A percentile compares a stretch with the other conserved stretches of the same genome.
These are phyloP conservation scores for Berberis thunbergii DNA, from an alignment of 164 flowering plant genomes.

Conservation along the genomic window DNA sequence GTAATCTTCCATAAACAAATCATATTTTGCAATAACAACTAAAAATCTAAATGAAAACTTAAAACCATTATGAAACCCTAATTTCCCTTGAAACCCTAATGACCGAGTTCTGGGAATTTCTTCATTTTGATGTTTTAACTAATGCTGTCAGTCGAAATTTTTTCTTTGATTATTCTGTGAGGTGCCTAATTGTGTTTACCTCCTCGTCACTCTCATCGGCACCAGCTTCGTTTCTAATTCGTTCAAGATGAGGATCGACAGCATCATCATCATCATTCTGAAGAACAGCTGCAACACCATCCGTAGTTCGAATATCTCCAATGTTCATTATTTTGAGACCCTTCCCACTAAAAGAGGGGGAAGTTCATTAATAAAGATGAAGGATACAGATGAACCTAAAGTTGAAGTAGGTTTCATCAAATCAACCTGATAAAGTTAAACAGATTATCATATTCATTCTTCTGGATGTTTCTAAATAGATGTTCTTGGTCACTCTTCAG, in stretches of 20 bases:
- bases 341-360: slow-evolving; percentile 37
- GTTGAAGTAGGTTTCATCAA: neutral
- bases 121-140: no score
- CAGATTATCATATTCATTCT: slow-evolving; percentile 85
- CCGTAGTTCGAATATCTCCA: slow-evolving; percentile 37
- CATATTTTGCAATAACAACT: no score
- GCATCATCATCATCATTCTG: slow-evolving; percentile 69
- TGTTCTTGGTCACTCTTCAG: slow-evolving; percentile 87
- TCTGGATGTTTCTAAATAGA: slow-evolving; percentile 88
- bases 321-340: slow-evolving; percentile 81
- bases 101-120: no score
- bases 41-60: no score
- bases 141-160: no score
- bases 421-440: slow-evolving; percentile 75
- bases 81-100: no score
- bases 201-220: slow-evolving; percentile 97
- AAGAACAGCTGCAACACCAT: slow-evolving; percentile 66
- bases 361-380: neutral
- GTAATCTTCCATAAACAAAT: no score
- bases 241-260: slow-evolving; percentile 90
- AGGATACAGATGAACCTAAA: neutral
- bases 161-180: no score
- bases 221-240: slow-evolving; percentile 57
- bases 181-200: slow-evolving; percentile 22
- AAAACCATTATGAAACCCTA: no score